A percentile compares a stretch with the other conserved stretches of the same genome.
phyloP scores from a whole-genome alignment of 495 filamentous ascomycete genomes.

The Melanomma pulvis-pyrius region DNA sequence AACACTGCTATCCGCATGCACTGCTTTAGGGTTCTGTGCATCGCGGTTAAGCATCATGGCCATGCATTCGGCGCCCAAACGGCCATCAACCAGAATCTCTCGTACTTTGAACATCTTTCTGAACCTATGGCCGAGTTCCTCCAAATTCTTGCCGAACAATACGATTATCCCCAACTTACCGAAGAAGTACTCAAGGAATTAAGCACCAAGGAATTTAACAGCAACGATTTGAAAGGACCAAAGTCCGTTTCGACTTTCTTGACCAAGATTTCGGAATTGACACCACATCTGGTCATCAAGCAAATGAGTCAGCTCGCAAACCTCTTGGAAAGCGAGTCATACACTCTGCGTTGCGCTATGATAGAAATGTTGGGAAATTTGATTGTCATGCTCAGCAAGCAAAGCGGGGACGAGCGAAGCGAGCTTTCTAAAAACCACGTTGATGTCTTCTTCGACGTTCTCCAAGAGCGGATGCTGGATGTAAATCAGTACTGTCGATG shows the following conservation, averaged over 20 bases:
- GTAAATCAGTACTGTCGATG: slow-evolving; percentile 96
- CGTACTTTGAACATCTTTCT: slow-evolving; percentile 96
- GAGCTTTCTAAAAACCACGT: slow-evolving; percentile 93
- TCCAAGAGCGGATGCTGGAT: slow-evolving; percentile 95
- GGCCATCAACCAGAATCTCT: slow-evolving; percentile 93
- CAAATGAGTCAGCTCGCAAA: slow-evolving; percentile 94
- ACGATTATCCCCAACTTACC: slow-evolving; percentile 93
- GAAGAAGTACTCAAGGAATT: slow-evolving; percentile 93
- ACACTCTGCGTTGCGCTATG: slow-evolving; percentile 87
- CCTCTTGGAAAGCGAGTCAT: slow-evolving; percentile 95
- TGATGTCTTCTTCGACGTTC: slow-evolving; percentile 92
- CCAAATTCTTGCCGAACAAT: slow-evolving; percentile 94
- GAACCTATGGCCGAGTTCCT: slow-evolving; percentile 99
- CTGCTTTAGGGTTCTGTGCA: slow-evolving; percentile 93
- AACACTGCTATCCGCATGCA: slow-evolving; percentile 91
- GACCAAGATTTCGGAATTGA: slow-evolving; percentile 91
- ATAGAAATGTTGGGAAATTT: slow-evolving; percentile 99
- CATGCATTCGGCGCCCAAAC: slow-evolving; percentile 97
- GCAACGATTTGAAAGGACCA: slow-evolving; percentile 89
- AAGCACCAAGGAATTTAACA: slow-evolving; percentile 96
- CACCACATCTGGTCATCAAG: slow-evolving; percentile 89
- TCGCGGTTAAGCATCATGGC: slow-evolving; percentile 97
- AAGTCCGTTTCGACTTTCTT: slow-evolving; percentile 99
- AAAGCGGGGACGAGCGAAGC: slow-evolving; percentile 71
- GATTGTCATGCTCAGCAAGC: slow-evolving; percentile 83